Evolutionary conservation across 2,329 filamentous ascomycete genomes (phyloP), one percentile per base, ranked within the genome.

Genomic region (Lecanicillium sp.): DNA sequence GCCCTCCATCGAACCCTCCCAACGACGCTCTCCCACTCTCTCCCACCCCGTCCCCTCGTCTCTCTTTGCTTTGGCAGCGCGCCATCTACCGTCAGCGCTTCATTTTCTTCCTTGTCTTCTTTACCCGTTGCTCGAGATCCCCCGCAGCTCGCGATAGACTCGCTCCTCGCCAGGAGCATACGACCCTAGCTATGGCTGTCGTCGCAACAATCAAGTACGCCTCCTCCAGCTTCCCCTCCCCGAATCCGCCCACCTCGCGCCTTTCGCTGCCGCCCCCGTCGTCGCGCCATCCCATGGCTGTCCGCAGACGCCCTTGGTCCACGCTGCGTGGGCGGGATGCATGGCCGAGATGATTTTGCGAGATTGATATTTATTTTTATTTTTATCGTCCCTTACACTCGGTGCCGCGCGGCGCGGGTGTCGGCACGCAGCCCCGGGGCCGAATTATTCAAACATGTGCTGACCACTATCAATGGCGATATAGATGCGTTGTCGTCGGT

Each of bases 401-500:
- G n/a, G n/a, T n/a, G n/a, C n/a, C n/a, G n/a, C n/a, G n/a, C n/a
- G n/a, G n/a, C n/a, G n/a, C n/a, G n/a, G n/a, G n/a, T n/a, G n/a
- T n/a, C n/a, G n/a, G n/a, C n/a, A n/a, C n/a, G n/a, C n/a, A n/a
- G n/a, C n/a, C n/a, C n/a, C n/a, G n/a, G n/a, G n/a, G n/a, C n/a
- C n/a, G n/a, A n/a, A n/a, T n/a, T n/a, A n/a, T n/a, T n/a, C n/a
- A 28, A 35, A 22, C 32, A 9, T 22, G 40, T 33, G 42, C 54
- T 57, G 45, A 58, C 43, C 36, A 17, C 34, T 41, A 35, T 30
- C 33, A 33, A 44, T 45, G 43, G 14, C 34, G 28, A 30, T 43
- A 33, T 44, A 98, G 92, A 70, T 98, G 92, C 70, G 92, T 98
- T 58, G 92, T 98, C 54, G 92, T 98, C 57, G 92, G 92, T 63